A percentile compares a stretch with the other conserved stretches of the same genome.
Evolutionary conservation across 192 early-diverging fungal species (phyloP).

Genomic region (Powellomyces hirtus): DNA sequence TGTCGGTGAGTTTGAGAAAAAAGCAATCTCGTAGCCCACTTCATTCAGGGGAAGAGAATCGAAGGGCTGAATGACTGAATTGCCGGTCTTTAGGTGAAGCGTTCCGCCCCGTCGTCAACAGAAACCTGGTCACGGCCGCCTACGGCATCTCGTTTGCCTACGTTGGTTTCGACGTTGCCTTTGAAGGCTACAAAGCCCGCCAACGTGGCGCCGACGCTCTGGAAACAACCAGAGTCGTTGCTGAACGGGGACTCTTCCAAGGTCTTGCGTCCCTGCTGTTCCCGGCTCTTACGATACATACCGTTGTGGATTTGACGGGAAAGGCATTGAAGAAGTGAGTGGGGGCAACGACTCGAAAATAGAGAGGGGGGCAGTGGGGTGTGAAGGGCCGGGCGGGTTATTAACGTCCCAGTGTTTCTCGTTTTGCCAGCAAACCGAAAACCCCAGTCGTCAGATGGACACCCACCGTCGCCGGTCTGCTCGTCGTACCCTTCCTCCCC

Average conservation of each 20-base stretch:
- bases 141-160: constrained; percentile 20
- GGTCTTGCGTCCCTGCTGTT: constrained; percentile 56
- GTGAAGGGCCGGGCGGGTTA: too few relatives aligned
- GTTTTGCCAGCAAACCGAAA: constrained; percentile 40
- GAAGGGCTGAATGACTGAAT: too few relatives aligned
- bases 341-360: too few relatives aligned
- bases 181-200: constrained; percentile 57
- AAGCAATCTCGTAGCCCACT: too few relatives aligned
- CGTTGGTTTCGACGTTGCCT: constrained; percentile 58
- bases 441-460: constrained; percentile 51
- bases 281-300: constrained; percentile 65
- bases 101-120: constrained; percentile 61
- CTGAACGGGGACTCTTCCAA: constrained; percentile 64
- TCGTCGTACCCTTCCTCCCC: constrained; percentile 60
- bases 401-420: neutral
- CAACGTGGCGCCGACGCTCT: constrained; percentile 41
- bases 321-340: constrained; percentile 31
- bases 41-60: too few relatives aligned
- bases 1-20: constrained; percentile 43
- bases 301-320: constrained; percentile 52
- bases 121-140: constrained; percentile 53
- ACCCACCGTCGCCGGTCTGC: constrained; percentile 60
- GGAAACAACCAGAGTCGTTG: constrained; percentile 45
- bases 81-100: constrained; percentile 45
- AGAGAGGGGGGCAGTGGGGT: too few relatives aligned